Evolutionary conservation across 2,329 filamentous ascomycete species (phyloP), one percentile per base, ranked within the genome.

Genomic region (Cordyceps tenuipes): DNA sequence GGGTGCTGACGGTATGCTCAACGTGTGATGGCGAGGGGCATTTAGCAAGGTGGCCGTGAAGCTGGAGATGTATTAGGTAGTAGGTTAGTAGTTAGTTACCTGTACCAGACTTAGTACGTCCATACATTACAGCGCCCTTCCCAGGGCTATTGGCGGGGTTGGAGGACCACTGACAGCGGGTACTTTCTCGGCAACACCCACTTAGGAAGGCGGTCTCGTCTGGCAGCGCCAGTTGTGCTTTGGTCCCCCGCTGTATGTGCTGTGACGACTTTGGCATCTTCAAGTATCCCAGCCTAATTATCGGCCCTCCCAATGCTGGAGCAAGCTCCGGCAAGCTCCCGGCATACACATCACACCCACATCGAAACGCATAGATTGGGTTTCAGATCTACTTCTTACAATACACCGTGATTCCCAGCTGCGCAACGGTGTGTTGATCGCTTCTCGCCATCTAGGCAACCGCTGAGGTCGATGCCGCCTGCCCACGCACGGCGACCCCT

Each of bases 121-220:
- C n/a, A n/a, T n/a, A n/a, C n/a, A n/a, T 36, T 36, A 36, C 34
- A 36, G 34, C 34, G 12, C 34, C 34, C 12, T 36, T 23, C 23
- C 23, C 12, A 36, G 34, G 12, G 34, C 34, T 13, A 10, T 36
- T 36, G 34, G 34, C 34, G 34, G 34, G 12, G 34, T 36, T 36
- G 12, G 34, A 8, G 34, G 3, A 36, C 8, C 5, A 10, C 34
- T 36, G n/a, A 13, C 34, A 13, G 34, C 34, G 34, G 34, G 10
- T 47, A n/a, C 4, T 9, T 15, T 3, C 17, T 13, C 10, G 29
- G 29, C 31, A 15, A 5, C 26, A 10, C 50, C 34, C 3, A 46
- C 34, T 51, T 46, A 15, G 59, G 59, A 36, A 57, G 59, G 59
- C 59, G 59, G 59, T 61, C 59, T 61, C 52, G 6, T 47, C 36